Conservation (phyloP, 2,329 filamentous ascomycete genomes). For the Curvularia spicifera region DNA sequence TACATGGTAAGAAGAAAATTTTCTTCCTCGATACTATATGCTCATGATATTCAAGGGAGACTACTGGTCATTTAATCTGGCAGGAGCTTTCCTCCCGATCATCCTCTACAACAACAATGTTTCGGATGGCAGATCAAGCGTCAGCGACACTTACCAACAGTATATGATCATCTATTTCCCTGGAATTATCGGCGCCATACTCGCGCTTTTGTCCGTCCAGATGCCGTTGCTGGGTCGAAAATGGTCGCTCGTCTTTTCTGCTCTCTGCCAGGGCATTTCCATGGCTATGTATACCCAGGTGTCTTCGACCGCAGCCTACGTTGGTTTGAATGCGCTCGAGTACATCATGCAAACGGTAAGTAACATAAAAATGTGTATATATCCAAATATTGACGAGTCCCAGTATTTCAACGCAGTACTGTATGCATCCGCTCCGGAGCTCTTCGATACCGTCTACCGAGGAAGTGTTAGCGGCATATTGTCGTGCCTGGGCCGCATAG, state of each 20-base stretch:
- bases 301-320: constrained; percentile 32
- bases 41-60: constrained; percentile 26
- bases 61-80: constrained; percentile 44
- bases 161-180: constrained; percentile 42
- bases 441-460: constrained; percentile 40
- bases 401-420: constrained; percentile 42
- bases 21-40: neutral
- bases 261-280: constrained; percentile 35
- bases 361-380: neutral
- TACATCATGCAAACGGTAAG: constrained; percentile 44
- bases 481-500: constrained; percentile 36
- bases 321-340: constrained; percentile 39
- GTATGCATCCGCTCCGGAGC: constrained; percentile 39
- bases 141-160: constrained; percentile 37
- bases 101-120: constrained; percentile 43
- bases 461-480: constrained; percentile 42
- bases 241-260: constrained; percentile 39
- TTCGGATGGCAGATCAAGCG: constrained; percentile 27
- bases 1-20: constrained; percentile 28
- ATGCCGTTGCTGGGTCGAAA: constrained; percentile 38
- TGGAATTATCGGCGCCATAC: constrained; percentile 34
- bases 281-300: constrained; percentile 45
- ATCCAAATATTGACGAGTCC: neutral
- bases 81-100: constrained; percentile 35
- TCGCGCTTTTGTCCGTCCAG: constrained; percentile 35